These are phyloP conservation scores for Metschnikowia gruessii DNA, from an alignment of 805 yeast species.

Conservation along the genomic window DNA sequence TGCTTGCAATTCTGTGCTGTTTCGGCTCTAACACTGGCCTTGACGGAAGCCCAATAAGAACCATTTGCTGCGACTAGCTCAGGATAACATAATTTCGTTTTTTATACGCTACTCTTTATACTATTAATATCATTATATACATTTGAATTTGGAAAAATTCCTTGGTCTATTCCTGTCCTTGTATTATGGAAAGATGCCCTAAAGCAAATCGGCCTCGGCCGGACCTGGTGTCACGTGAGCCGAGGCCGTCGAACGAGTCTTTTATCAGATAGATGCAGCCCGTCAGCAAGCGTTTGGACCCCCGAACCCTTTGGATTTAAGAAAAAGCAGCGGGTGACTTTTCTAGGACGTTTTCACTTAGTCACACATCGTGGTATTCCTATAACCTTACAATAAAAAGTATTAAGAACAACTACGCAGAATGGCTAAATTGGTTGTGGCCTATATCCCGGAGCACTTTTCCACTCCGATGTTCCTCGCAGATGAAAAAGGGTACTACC, in stretches of 20 bases:
- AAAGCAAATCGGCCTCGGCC: too few species aligned
- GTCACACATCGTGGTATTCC: not conserved
- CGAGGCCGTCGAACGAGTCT: too few species aligned
- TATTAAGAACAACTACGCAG: not conserved
- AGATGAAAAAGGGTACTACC: slow-evolving; percentile 52
- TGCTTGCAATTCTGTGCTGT: too few species aligned
- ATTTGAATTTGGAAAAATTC: not conserved
- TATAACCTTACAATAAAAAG: not conserved
- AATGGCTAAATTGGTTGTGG: slow-evolving; percentile 46
- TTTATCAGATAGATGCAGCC: too few species aligned
- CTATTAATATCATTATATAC: not conserved
- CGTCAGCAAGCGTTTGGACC: too few species aligned
- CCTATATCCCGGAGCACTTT: slow-evolving; percentile 89
- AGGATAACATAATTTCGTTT: not conserved
- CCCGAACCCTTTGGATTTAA: too few species aligned
- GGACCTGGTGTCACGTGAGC: too few species aligned
- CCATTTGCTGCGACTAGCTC: not conserved
- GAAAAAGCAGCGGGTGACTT: too few species aligned
- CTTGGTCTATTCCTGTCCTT: too few species aligned
- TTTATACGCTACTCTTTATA: not conserved
- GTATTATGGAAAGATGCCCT: too few species aligned
- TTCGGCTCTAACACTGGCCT: too few species aligned
- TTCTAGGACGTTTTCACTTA: too few species aligned
- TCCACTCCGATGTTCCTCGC: slow-evolving; percentile 85
- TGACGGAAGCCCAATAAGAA: not conserved